Evolutionary conservation across 2,329 filamentous ascomycete species (phyloP), one percentile per base, ranked within the genome.

Genomic region (Basipetospora chlamydospora): DNA sequence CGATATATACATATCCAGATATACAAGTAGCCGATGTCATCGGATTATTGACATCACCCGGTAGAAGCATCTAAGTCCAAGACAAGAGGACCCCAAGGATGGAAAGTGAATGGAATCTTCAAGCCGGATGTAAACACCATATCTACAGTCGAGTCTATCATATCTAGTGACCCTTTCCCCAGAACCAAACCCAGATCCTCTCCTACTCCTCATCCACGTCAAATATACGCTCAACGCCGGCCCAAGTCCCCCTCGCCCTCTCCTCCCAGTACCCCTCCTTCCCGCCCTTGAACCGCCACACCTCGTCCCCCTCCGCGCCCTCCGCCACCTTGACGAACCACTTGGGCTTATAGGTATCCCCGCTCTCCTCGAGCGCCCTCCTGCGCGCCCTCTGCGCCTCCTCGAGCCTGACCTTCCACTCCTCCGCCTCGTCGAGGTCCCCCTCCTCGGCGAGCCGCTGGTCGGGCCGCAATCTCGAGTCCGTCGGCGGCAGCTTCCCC

Each of bases 201-300:
- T 29, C 16, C n/a, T 8, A 15, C 6, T 29, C n/a, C 16, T 29
- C 26, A 29, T 37, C 33, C 16, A 49, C 49, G 11, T 51, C 47
- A 45, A 70, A 76, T 36, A 76, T 60, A 32, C 70, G 57, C 43
- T 64, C 59, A 23, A 73, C 54, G 5, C 66, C 67, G 4, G 50
- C 55, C 84, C 83, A 94, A 39, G 63, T 63, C 2, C 77, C 77
- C 44, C 62, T 71, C 3, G 65, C 68, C 42, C 88, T 71, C 58
- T 84, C 79, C 52, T 94, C 87, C 90, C 90, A 98, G 58, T 98
- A 98, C 7, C 84, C 78, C 13, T 92, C 85, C 57, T 80, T 86
- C 15, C 86, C 85, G 3, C 65, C 64, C 61, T 78, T 90, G 43
- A 94, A 56, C 48, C 75, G 70, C 82, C 82, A 83, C 9, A 80